phyloP scores from a whole-genome alignment of 441 rosid genomes.

The Euphorbia schlechtendalii region DNA sequence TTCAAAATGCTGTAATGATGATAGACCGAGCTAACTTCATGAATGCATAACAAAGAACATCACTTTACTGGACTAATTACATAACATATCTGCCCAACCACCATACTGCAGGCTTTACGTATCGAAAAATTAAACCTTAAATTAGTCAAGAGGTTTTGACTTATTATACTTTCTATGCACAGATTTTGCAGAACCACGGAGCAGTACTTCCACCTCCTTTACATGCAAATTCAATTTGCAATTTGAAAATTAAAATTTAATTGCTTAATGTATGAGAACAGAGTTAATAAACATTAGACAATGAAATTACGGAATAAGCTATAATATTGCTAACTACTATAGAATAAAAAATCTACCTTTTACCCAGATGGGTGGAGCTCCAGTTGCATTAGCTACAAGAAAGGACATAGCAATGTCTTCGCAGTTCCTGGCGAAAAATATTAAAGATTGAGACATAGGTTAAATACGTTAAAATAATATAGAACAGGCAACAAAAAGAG shows the following conservation, averaged over 20 bases:
- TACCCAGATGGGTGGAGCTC: conserved; percentile 89
- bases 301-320: background rate
- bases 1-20: background rate
- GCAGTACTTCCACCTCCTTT: background rate
- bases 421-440: conserved; percentile 65
- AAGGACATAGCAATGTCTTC: conserved; percentile 99
- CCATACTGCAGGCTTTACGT: background rate
- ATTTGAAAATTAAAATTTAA: background rate
- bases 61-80: background rate
- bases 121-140: background rate
- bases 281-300: background rate
- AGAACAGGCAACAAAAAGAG: background rate
- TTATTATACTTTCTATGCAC: background rate
- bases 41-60: background rate
- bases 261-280: background rate
- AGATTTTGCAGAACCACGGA: background rate
- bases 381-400: conserved; percentile 81
- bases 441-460: conserved; percentile 18
- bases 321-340: background rate
- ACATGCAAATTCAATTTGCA: background rate
- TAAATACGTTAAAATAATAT: conserved; percentile 10
- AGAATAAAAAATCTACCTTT: conserved; percentile 45
- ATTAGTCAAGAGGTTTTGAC: background rate
- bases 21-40: background rate
- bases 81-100: background rate